These are phyloP conservation scores for Hortaea werneckii DNA, from an alignment of 2,329 filamentous ascomycete species.

Conservation along the genomic window DNA sequence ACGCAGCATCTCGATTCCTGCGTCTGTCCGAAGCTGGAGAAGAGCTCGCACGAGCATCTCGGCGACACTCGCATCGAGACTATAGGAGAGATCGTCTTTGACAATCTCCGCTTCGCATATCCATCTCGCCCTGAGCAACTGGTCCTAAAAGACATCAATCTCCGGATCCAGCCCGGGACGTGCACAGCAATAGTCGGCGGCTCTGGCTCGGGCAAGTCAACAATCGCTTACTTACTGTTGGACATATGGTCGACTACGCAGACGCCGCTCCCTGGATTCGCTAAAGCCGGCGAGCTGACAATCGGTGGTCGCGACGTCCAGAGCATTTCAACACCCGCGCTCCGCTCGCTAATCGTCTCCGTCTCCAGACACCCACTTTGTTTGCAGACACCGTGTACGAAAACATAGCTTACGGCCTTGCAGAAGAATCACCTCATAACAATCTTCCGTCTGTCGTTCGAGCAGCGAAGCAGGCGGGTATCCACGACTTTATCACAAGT, in stretches of 20 bases:
- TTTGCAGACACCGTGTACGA: slow-evolving; percentile 68
- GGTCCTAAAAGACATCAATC: slow-evolving; percentile 55
- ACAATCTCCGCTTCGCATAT: slow-evolving; percentile 61
- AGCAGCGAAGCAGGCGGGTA: slow-evolving; percentile 48
- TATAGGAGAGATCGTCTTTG: slow-evolving; percentile 48
- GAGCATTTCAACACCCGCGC: slow-evolving; percentile 47
- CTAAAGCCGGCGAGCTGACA: slow-evolving; percentile 37
- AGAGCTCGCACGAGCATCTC: slow-evolving; percentile 47
- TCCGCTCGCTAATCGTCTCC: slow-evolving; percentile 55
- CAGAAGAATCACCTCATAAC: slow-evolving; percentile 43
- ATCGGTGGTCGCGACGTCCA: slow-evolving; percentile 50
- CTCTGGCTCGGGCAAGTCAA: slow-evolving; percentile 88
- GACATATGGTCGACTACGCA: slow-evolving; percentile 68
- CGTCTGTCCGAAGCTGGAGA: slow-evolving; percentile 54
- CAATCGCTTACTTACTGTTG: slow-evolving; percentile 63
- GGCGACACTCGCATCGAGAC: slow-evolving; percentile 37
- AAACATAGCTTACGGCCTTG: slow-evolving; percentile 75
- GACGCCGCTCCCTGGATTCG: slow-evolving; percentile 4
- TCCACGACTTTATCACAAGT: slow-evolving; percentile 66
- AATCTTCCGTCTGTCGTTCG: slow-evolving; percentile 36
- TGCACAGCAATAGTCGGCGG: slow-evolving; percentile 71
- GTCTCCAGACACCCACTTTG: slow-evolving; percentile 64
- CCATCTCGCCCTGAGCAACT: slow-evolving; percentile 43
- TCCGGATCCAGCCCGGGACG: slow-evolving; percentile 52
- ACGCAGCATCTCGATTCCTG: slow-evolving; percentile 63